Base-by-base conservation (phyloP, 1,284 basidiomycete species). In the Porogramme epimiltina region DNA sequence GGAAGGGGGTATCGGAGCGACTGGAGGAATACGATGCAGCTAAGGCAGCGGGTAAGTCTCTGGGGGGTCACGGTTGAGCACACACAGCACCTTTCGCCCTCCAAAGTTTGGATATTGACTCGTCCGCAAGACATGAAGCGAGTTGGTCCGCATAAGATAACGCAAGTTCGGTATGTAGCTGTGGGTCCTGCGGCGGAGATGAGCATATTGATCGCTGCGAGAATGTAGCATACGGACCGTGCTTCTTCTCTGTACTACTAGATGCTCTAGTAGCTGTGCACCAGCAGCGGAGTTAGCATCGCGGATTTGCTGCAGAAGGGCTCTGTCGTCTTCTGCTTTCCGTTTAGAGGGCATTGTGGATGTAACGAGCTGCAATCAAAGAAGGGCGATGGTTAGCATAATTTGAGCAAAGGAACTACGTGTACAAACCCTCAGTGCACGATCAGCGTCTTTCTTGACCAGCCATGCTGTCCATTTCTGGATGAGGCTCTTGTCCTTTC, bases 391-490 rank as follows among this genome's bases (percentile, higher is more conserved):
- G 26, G 31, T 39, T 39, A 36, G 5, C 33, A 36, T 31, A 31
- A 41, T 23, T 26, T 4, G 20, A 4, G 3, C 31, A 20, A 5
- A 24, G 24, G 5, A 19, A 2, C 11, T 13, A 5, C 5, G 15
- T 11, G 9, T 11, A 37, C 51, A 45, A 59, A 92, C 92, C 73
- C 84, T 83, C 31, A 96, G 66, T 1, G 87, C 92, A 34, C 81
- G 80, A 18, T 87, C 84, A 0, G 81, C 73, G 66, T 91, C 84
- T 23, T 80, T 79, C 59, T 79, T 80, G 0, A 85, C 78, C 20
- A 98, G 70, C 94, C 95, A 96, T 4, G 92, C 68, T 0, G 82
- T 88, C 82, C 92, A 95, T 46, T 81, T 77, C 52, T 86, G 82
- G 3, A 85, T 81, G 42, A 92, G 62, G 4, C 72, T 66, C 22